Conservation (phyloP, 345 rosid species). For the Lenwebbia sp. region DNA sequence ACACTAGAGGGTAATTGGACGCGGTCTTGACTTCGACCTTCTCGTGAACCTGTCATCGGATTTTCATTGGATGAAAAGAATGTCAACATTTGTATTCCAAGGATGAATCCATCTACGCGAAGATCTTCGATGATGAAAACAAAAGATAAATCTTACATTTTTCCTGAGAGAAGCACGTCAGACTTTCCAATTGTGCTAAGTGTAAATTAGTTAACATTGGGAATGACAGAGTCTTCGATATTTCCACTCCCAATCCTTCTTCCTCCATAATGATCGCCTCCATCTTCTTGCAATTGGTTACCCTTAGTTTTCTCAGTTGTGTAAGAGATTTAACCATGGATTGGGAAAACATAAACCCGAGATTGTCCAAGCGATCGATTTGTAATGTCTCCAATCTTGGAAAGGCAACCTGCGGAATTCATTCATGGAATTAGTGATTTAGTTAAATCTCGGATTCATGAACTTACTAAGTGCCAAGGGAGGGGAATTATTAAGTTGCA, state of each 20-base stretch:
- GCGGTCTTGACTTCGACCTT: no score
- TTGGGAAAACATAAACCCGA: no score
- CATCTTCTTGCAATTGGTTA: no score
- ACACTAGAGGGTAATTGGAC: no score
- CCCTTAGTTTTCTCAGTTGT: fast-evolving
- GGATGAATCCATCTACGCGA: no score
- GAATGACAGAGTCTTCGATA: no score
- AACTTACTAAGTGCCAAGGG: neutral
- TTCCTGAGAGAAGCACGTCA: neutral
- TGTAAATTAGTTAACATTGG: fast-evolving
- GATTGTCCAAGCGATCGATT: neutral
- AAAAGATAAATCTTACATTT: neutral
- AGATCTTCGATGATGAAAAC: no score
- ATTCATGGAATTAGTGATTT: no score
- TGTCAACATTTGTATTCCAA: no score
- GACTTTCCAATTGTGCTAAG: fast-evolving
- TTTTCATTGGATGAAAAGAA: no score
- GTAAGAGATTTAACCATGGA: neutral
- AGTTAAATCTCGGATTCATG: no score
- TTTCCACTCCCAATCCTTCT: neutral
- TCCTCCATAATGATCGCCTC: neutral
- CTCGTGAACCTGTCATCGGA: no score
- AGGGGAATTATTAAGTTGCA: neutral
- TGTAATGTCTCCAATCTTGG: neutral
- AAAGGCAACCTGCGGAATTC: neutral